Evolutionary conservation across 768 basidiomycete species (phyloP), one percentile per base, ranked within the genome.

Genomic region (Daedaleopsis sinensis): DNA sequence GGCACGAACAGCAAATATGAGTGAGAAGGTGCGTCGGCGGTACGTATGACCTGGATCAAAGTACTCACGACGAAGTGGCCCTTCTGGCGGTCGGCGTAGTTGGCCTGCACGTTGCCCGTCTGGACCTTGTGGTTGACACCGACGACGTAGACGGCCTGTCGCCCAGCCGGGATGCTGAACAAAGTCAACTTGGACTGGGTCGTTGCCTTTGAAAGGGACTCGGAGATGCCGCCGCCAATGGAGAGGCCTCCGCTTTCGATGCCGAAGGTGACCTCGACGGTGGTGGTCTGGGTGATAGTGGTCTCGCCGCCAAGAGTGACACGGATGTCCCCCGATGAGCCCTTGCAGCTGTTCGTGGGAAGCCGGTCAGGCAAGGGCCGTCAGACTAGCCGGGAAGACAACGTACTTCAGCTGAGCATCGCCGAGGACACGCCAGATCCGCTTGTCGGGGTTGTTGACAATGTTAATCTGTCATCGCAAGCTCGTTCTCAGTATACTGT

Each of bases 141-240:
- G 8, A 52, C 46, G 46, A 60, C 59, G 52, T 39, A 60, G 21
- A 60, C 59, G 13, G 59, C 59, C 59, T 60, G 59, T 16, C 38
- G 18, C 27, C 52, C 52, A 1, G 59, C 46, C 44, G 52, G 52
- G 52, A 60, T 49, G 19, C 15, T 18, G 59, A n/a, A 60, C 11
- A 15, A 38, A 44, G 54, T 24, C 36, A n/a, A 21, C 24, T 48
- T 36, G 19, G 52, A 48, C 36, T 35, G 6, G 24, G 59, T 60
- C 36, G 32, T 12, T 35, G 18, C 35, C 36, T 13, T 39, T 11
- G 24, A 7, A 21, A 6, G 37, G 5, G 5, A 0, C 2, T 5
- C 27, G 27, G 27, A 32, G 24, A 39, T 43, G 44, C 59, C 59
- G 16, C 59, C 59, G 52, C 59, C 59, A 44, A 60, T 60, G 23